Base-by-base conservation (phyloP, 169 alveolate genomes). In the Plasmodium inui region DNA sequence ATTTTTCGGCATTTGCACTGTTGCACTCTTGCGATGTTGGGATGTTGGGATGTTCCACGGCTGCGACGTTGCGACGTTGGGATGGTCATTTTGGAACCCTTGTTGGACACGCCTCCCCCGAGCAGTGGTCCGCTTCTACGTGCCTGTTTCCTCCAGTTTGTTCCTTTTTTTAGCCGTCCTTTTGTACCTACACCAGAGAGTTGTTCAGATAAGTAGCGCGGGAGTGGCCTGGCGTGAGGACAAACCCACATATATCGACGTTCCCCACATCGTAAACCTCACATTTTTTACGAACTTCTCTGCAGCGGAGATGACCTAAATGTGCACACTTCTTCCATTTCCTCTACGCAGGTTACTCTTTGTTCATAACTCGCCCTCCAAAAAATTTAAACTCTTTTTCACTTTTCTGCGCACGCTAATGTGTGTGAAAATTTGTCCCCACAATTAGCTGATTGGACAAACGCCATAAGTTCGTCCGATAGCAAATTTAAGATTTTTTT, bases 161-260 rank as follows among this genome's bases (percentile, higher is more conserved):
- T 26, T 26, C 37, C 37, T 67, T 67, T 67, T 67, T 67, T 67
- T 67, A 19, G 41, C 76, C 76, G 6, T 19, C 22, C 28, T 67
- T 67, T 67, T 67, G 76, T 67, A 67, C 37, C 76, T 67, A 67
- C 76, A 67, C 76, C n/a, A 26, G 76, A 9, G 37, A 67, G 76
- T 8, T 26, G 30, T n/a, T 1, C 37, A 67, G 37, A 12, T 26
- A 10, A 22, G 14, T 26, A 28, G 37, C 22, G 26, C 9, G 37
- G 34, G 12, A 22, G 34, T 14, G 9, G 17, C 4, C 4, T 8
- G 37, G 17, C 41, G 30, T n/a, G 28, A 28, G 17, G 34, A 26
- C 30, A 19, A 22, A 67, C 37, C 41, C 1, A 67, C n/a, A 61
- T 61, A 28, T 28, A 6, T 28, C 2, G 5, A 67, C n/a, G 1